Evolutionary conservation across 2,329 filamentous ascomycete species (phyloP).

Genomic region (Pseudopithomyces chartarum): DNA sequence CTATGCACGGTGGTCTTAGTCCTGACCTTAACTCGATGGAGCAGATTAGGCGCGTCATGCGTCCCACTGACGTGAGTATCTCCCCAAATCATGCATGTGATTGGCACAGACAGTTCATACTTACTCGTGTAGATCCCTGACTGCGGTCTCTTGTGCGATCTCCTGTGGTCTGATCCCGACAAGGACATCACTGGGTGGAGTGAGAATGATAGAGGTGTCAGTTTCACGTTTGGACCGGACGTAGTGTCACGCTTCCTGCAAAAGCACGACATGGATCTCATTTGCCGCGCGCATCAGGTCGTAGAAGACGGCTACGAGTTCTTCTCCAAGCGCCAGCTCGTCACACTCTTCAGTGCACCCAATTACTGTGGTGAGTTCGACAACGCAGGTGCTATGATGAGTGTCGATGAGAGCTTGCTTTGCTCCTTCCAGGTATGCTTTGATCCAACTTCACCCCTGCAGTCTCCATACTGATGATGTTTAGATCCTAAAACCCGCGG

Average conservation of each 20-base stretch:
- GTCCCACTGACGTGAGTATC: constrained; percentile 90
- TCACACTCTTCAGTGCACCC: constrained; percentile 95
- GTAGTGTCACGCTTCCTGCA: constrained; percentile 97
- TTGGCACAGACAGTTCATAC: constrained; percentile 28
- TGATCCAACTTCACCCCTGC: background rate
- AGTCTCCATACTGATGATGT: constrained; percentile 22
- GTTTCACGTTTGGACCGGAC: constrained; percentile 97
- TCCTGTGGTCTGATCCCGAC: constrained; percentile 98
- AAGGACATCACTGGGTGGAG: constrained; percentile 99
- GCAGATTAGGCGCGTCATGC: constrained; percentile 98
- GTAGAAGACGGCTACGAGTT: constrained; percentile 99
- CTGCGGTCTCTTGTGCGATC: constrained; percentile 94
- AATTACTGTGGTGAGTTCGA: constrained; percentile 99
- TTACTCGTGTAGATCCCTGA: constrained; percentile 82
- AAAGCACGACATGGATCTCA: constrained; percentile 99
- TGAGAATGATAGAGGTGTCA: constrained; percentile 98
- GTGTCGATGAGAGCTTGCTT: constrained; percentile 95
- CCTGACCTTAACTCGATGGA: constrained; percentile 99
- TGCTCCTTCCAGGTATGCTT: constrained; percentile 92
- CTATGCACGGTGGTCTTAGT: constrained; percentile 97
- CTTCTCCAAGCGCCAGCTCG: constrained; percentile 97
- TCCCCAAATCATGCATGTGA: constrained; percentile 32
- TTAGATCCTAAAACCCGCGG: constrained; percentile 97
- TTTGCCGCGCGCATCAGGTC: constrained; percentile 97
- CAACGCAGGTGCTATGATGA: constrained; percentile 99